Base-by-base conservation (phyloP, 1,139 yeast genomes). In the Meyerozyma carpophila region DNA sequence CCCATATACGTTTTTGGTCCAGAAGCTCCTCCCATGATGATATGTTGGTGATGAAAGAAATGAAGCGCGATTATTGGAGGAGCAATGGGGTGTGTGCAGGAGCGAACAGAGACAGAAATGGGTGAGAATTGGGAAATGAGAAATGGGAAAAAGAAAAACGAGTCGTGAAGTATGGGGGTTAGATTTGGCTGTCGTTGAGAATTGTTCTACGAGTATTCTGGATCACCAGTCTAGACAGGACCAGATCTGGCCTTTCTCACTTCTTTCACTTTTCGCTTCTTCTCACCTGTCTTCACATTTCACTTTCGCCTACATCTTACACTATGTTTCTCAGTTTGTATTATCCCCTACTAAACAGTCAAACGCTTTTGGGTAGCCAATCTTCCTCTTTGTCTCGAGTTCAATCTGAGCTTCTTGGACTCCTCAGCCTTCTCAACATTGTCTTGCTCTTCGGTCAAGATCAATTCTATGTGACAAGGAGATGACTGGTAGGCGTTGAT, bases 381-480 rank as follows among this genome's bases (percentile, higher is more conserved):
- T 80, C 94, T 86, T 75, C 95, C 96, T 75, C 81, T 84, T 81
- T 89, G 96, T 84, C 96, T 88, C 62, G 91, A 72, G 75, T 83
- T 79, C 66, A 83, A 79, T 80, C 89, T 84, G 65, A 81, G 82
- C 70, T 80, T 82, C 77, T 84, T 79, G 69, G 79, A 77, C 64
- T 91, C 97, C 66, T 79, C 75, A 66, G 98, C 91, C 85, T 93
- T 93, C 68, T 85, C 91, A 71, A 93, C 91, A 68, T 79, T 82
- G 77, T 90, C 98, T 63, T 79, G 93, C 75, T 84, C 89, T 83
- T 94, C 98, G 67, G 97, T 84, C 67, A 94, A 81, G 70, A 89
- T 84, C 72, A 94, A 79, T 83, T 94, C 98, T 72, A 94, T 91
- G 87, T 94, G 99, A 68, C 95, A 90, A 71, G 98, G 98, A 66